Evolutionary conservation across 2,329 filamentous ascomycete species (phyloP).

Genomic region (Eutypella sp.): DNA sequence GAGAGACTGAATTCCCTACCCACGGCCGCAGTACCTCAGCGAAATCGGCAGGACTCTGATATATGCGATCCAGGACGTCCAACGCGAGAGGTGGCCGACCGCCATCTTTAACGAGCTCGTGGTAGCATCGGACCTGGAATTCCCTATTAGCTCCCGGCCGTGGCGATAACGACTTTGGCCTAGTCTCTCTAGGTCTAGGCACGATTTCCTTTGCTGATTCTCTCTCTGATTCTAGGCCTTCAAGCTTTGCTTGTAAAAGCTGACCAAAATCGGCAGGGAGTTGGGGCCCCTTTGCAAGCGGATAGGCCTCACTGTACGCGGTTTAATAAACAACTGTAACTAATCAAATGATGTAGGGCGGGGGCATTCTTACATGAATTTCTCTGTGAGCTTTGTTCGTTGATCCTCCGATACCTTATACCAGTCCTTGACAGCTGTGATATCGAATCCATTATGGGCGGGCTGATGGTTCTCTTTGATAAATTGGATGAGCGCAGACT

Average conservation of each 20-base stretch:
- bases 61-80: conserved; percentile 3
- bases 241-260: no score
- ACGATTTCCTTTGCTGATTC: background rate
- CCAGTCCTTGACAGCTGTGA: background rate
- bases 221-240: no score
- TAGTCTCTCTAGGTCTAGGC: background rate
- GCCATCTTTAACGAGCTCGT: conserved; percentile 1
- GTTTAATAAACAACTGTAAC: background rate
- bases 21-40: conserved; percentile 1
- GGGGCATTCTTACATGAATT: background rate
- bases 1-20: background rate
- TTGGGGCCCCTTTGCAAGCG: background rate
- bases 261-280: no score
- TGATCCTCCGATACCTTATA: background rate
- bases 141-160: background rate
- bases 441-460: background rate
- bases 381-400: background rate
- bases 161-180: background rate
- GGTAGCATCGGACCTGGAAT: background rate
- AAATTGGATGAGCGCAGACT: background rate
- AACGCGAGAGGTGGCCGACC: background rate
- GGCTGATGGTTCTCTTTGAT: background rate
- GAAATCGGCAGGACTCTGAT: background rate
- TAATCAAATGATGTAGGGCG: background rate
- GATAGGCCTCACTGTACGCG: background rate